Base-by-base conservation (phyloP, 164 flowering plant genomes). In the Vitis amurensis region DNA sequence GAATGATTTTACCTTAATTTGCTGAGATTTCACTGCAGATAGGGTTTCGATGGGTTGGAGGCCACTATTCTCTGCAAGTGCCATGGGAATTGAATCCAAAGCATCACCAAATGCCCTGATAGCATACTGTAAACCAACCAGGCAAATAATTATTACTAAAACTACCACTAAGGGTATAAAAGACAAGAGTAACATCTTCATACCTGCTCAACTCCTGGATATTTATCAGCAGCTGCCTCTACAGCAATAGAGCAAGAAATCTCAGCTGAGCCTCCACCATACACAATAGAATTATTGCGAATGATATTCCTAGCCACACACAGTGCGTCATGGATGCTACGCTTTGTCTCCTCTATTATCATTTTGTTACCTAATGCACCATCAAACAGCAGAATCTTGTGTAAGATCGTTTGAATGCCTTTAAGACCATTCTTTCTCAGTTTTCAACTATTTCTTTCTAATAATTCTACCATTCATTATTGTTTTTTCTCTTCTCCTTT, bases 311-410 rank as follows among this genome's bases (percentile, higher is more conserved):
- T 86, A 16, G 97, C 97, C 44, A 96, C 97, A 74, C 99, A 95
- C 7, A 95, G 68, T 8, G 99, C 97, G 83, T 96, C 99, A 77
- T 96, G 99, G 73, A 93, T 57, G 68, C 99, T 96, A 50, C 99
- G 94, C 61, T 96, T 96, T 23, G 99, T 96, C 82, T 96, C 99
- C 82, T 96, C 99, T 64, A 96, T 89, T 82, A 96, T 91, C 99
- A 96, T 96, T 81, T 96, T 96, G 89, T 96, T 96, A 76, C 99
- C 99, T 96, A 72, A 66, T 74, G 23, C 50, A 72, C 63, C 47
- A 77, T 2, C 56, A 76, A 64, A 31, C 9, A 55, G 16, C 73
- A 79, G 14, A 59, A 63, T 23, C 27, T 23, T 49, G 27, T 4
- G 60, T 71, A 50, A 73, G 63, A 71, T 29, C 17, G 44, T 50